Evolutionary conservation across 352 stramenopile species (phyloP).

Genomic region (Globisporangium cederbergense): DNA sequence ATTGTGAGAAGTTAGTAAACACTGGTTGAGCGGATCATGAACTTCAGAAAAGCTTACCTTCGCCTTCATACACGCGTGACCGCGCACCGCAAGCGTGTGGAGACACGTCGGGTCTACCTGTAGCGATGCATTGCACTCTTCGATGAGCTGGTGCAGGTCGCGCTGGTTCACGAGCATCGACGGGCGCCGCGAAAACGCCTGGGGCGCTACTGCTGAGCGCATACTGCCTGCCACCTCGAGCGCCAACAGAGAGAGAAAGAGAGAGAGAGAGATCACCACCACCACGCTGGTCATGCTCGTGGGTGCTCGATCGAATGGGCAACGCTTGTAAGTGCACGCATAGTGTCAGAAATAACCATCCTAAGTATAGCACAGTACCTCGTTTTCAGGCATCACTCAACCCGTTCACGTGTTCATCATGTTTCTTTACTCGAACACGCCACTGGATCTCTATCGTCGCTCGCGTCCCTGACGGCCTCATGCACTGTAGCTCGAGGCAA

Average conservation of each 20-base stretch:
- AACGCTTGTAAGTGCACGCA: not conserved
- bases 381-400: not conserved
- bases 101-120: constrained; percentile 44
- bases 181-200: constrained; percentile 12
- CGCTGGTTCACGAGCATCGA: constrained; percentile 25
- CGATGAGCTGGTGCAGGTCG: constrained; percentile 57
- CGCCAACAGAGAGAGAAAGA: not conserved
- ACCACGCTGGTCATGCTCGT: not conserved
- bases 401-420: not conserved
- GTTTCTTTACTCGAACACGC: no score
- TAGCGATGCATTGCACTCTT: constrained; percentile 47
- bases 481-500: no score
- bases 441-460: no score
- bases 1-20: not conserved
- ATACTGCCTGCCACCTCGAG: not conserved
- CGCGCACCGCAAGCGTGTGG: constrained; percentile 54
- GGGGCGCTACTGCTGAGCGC: not conserved
- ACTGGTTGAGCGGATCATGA: not conserved
- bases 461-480: no score
- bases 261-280: not conserved
- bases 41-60: constrained; percentile 23
- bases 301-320: not conserved
- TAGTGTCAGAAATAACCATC: not conserved
- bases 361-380: not conserved
- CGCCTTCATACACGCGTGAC: constrained; percentile 67